A percentile compares a stretch with the other conserved stretches of the same genome.
These are phyloP conservation scores for Tuctoria greenei DNA, from an alignment of 176 grass and related monocot species.

Conservation along the genomic window DNA sequence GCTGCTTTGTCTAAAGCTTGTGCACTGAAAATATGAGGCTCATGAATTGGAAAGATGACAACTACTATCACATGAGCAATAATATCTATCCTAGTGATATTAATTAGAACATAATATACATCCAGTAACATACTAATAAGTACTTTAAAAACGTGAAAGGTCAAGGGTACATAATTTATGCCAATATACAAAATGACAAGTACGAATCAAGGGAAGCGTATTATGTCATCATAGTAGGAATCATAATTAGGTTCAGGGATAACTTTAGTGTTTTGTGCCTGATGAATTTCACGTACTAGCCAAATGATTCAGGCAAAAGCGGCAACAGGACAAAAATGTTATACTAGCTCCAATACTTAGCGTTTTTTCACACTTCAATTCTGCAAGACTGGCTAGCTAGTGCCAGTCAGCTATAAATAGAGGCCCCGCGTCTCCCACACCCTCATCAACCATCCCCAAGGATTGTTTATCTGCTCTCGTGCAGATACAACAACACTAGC, in stretches of 20 bases:
- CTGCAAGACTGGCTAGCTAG: background rate
- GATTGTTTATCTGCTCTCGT: background rate
- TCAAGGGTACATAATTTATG: too few species aligned
- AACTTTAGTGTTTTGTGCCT: constrained; percentile 17
- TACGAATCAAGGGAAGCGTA: background rate
- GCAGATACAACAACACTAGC: background rate
- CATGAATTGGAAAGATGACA: background rate
- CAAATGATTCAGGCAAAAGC: constrained; percentile 25
- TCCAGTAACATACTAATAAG: background rate
- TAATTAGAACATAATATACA: background rate
- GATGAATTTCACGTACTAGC: constrained; percentile 30
- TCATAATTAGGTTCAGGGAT: background rate
- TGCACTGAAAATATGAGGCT: background rate
- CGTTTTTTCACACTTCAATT: background rate
- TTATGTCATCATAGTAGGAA: constrained; percentile 18
- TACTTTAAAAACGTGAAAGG: background rate
- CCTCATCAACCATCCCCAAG: constrained; percentile 16
- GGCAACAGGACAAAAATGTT: constrained; percentile 12
- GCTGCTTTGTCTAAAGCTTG: too few species aligned
- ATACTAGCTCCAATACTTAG: constrained; percentile 8
- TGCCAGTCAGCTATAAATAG: constrained; percentile 62
- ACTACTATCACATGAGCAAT: background rate
- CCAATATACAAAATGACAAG: background rate
- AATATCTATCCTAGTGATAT: background rate
- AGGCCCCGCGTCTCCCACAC: constrained; percentile 18